These are phyloP conservation scores for Furcasterigmium furcatum DNA, from an alignment of 2,329 filamentous ascomycete species.

Conservation along the genomic window DNA sequence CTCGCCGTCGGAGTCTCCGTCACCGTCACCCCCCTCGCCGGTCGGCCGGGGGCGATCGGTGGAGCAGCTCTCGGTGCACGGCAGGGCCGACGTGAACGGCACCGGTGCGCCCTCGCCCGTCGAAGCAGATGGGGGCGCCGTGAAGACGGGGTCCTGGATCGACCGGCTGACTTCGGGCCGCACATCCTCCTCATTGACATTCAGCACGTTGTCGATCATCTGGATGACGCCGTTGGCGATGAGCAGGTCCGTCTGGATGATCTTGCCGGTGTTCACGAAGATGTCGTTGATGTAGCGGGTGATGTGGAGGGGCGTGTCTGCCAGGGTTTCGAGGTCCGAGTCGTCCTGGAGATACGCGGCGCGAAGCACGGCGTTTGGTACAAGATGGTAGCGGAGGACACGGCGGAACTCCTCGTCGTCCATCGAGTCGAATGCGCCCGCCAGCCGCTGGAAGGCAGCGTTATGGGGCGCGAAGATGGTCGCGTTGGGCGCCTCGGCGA, in stretches of 20 bases:
- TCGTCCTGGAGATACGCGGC: conserved; percentile 4
- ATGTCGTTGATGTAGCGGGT: conserved; percentile 31
- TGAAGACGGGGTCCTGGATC: conserved; percentile 24
- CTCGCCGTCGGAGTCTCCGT: conserved; percentile 5
- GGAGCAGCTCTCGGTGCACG: conserved; percentile 33
- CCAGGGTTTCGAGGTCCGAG: conserved; percentile 3
- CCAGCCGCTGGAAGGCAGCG: conserved; percentile 10
- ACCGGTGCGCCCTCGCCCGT: conserved; percentile 25
- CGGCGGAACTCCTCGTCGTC: conserved; percentile 5
- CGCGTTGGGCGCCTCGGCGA: conserved; percentile 8
- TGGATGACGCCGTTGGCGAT: conserved; percentile 57
- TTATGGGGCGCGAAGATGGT: conserved; percentile 12
- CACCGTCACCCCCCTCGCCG: conserved; percentile 2
- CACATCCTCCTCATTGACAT: conserved; percentile 15
- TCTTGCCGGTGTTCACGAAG: conserved; percentile 48
- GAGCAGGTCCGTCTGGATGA: conserved; percentile 50
- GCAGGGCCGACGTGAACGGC: conserved; percentile 38
- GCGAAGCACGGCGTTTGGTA: conserved; percentile 5
- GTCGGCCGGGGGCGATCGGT: not conserved
- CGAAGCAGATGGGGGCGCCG: not conserved
- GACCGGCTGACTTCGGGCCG: conserved; percentile 28
- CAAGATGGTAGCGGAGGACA: conserved; percentile 12
- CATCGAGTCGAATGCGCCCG: conserved; percentile 3
- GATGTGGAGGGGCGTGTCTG: conserved; percentile 4
- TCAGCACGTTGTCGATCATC: conserved; percentile 51